A percentile compares a stretch with the other conserved stretches of the same genome.
phyloP scores from a whole-genome alignment of 129 eudicot genomes.

The Ambrosia artemisiifolia region DNA sequence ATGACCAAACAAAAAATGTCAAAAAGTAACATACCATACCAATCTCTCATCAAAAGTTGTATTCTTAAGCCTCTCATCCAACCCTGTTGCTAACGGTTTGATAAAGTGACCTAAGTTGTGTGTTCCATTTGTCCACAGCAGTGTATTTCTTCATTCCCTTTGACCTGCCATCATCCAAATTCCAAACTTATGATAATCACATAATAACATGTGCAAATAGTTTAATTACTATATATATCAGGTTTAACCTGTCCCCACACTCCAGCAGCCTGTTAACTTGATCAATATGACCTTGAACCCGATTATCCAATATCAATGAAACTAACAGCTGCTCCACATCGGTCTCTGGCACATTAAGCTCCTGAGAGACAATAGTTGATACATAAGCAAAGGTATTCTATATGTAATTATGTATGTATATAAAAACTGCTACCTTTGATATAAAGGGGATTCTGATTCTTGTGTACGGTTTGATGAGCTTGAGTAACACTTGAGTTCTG shows the following conservation, averaged over 20 bases:
- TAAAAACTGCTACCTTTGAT: slow-evolving; percentile 58
- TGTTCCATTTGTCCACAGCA: slow-evolving; percentile 97
- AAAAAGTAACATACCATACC: neutral
- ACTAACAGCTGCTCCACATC: slow-evolving; percentile 93
- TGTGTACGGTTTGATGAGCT: slow-evolving; percentile 97
- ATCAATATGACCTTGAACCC: slow-evolving; percentile 93
- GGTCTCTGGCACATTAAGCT: slow-evolving; percentile 92
- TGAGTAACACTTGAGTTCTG: slow-evolving; percentile 96
- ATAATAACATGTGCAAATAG: neutral
- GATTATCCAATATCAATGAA: slow-evolving; percentile 85
- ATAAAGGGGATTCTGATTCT: slow-evolving; percentile 95
- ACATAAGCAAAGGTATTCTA: neutral
- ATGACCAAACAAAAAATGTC: slow-evolving; percentile 37
- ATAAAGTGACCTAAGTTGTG: slow-evolving; percentile 81
- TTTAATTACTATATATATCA: slow-evolving; percentile 3
- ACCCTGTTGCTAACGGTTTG: slow-evolving; percentile 79
- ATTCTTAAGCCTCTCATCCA: slow-evolving; percentile 42
- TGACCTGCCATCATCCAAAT: slow-evolving; percentile 52
- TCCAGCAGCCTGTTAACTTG: slow-evolving; percentile 94
- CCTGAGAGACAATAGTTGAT: slow-evolving; percentile 41
- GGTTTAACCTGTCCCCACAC: slow-evolving; percentile 82
- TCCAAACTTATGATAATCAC: slow-evolving; percentile 10
- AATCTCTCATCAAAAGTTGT: slow-evolving; percentile 15
- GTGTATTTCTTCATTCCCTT: slow-evolving; percentile 93
- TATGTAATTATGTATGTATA: neutral